A percentile compares a stretch with the other conserved stretches of the same genome.
phyloP scores from a whole-genome alignment of 495 filamentous ascomycete genomes.

The Talaromyces adpressus region DNA sequence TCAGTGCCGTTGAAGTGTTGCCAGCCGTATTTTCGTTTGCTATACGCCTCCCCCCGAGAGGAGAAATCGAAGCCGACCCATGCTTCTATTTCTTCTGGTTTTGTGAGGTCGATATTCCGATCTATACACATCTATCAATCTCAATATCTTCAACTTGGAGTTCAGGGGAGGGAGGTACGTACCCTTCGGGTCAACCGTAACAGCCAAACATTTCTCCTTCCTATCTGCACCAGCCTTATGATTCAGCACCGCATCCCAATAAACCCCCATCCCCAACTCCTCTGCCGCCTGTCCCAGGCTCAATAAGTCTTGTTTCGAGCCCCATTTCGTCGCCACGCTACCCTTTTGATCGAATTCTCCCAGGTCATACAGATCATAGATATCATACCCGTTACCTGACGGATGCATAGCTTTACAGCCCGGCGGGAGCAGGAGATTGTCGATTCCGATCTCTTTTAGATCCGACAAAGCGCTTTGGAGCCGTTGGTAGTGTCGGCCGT shows the following conservation, averaged over 20 bases:
- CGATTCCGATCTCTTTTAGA: slow-evolving; percentile 54
- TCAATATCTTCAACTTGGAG: too few relatives aligned
- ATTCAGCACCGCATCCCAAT: slow-evolving; percentile 73
- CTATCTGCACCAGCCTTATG: slow-evolving; percentile 67
- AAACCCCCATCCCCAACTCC: slow-evolving; percentile 48
- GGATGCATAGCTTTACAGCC: slow-evolving; percentile 63
- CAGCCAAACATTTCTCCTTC: slow-evolving; percentile 49
- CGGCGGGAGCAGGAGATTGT: slow-evolving; percentile 66
- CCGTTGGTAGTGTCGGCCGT: slow-evolving; percentile 57
- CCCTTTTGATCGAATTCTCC: slow-evolving; percentile 75
- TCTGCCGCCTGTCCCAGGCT: slow-evolving; percentile 42
- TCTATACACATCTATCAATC: slow-evolving; percentile 23
- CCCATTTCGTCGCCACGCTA: slow-evolving; percentile 60
- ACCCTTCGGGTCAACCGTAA: slow-evolving; percentile 55
- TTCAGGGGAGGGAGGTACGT: slow-evolving; percentile 7
- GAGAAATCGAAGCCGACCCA: slow-evolving; percentile 65
- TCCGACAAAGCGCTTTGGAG: slow-evolving; percentile 46
- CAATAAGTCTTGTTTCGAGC: slow-evolving; percentile 56
- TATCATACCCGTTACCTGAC: slow-evolving; percentile 66
- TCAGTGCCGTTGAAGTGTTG: slow-evolving; percentile 67
- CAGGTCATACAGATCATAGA: slow-evolving; percentile 70
- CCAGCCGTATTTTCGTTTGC: slow-evolving; percentile 58
- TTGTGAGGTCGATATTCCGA: slow-evolving; percentile 48
- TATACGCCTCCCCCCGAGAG: slow-evolving; percentile 52
- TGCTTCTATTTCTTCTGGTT: slow-evolving; percentile 55